Percentiles rank a stretch among this genome's conserved stretches.
phyloP scores from a whole-genome alignment of 2,329 filamentous ascomycete species.

The Exserohilum rostratum region DNA sequence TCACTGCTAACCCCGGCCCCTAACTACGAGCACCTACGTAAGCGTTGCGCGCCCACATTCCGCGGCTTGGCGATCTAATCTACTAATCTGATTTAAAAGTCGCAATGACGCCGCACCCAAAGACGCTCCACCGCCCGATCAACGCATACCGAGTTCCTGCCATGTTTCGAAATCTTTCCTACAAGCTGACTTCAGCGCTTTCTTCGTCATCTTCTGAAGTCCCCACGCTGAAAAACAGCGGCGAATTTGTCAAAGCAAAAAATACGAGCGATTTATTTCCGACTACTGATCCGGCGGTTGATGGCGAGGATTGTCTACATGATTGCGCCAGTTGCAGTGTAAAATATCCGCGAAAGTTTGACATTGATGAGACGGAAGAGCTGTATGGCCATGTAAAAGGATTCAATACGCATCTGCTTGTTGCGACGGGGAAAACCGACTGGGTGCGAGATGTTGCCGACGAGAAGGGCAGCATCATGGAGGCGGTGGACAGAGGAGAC shows the following conservation, averaged over 20 bases:
- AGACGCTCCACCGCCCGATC: constrained; percentile 30
- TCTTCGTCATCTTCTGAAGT: constrained; percentile 41
- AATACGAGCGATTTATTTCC: constrained; percentile 68
- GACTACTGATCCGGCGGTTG: constrained; percentile 73
- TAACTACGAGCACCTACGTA: constrained; percentile 7
- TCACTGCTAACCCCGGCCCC: neutral
- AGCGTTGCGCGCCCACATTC: constrained; percentile 34
- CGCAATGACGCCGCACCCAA: constrained; percentile 26
- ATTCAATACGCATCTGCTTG: constrained; percentile 87
- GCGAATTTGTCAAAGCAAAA: constrained; percentile 56
- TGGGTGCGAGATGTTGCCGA: constrained; percentile 88
- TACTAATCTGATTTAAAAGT: constrained; percentile 42
- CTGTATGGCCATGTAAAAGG: constrained; percentile 85
- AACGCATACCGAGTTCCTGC: constrained; percentile 47
- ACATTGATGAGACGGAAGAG: constrained; percentile 75
- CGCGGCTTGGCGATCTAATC: constrained; percentile 47
- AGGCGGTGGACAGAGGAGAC: constrained; percentile 58
- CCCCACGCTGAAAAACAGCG: constrained; percentile 38
- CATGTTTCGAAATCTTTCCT: constrained; percentile 45
- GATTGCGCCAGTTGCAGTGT: constrained; percentile 85
- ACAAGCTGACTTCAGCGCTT: constrained; percentile 43
- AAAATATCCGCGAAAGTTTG: constrained; percentile 75
- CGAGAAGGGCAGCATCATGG: constrained; percentile 71
- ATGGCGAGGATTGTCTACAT: constrained; percentile 86
- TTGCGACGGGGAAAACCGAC: constrained; percentile 94